Conservation (phyloP, 2,329 filamentous ascomycete genomes). For the Chrysoporthe deuterocubensis region DNA sequence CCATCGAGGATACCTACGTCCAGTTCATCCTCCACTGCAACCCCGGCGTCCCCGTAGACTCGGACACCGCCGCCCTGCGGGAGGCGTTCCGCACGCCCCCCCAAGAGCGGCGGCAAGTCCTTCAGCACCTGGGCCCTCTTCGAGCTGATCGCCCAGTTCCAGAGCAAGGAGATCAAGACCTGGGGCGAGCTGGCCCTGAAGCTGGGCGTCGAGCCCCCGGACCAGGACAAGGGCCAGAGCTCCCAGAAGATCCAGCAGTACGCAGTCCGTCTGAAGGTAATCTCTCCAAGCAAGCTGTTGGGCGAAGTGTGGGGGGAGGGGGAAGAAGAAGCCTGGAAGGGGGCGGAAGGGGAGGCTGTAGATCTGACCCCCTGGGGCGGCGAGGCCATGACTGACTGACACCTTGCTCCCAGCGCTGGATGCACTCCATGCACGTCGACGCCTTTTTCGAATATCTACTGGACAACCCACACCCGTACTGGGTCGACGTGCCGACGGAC, state of each 20-base stretch:
- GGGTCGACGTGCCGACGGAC: slow-evolving; percentile 71
- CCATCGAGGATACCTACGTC: slow-evolving; percentile 82
- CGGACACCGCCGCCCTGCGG: slow-evolving; percentile 71
- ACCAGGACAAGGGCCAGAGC: slow-evolving; percentile 81
- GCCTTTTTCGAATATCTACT: slow-evolving; percentile 92
- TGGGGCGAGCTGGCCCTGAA: slow-evolving; percentile 88
- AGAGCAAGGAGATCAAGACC: slow-evolving; percentile 84
- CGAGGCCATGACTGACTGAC: slow-evolving; percentile 9
- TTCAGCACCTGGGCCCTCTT: slow-evolving; percentile 81
- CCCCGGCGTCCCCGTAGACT: slow-evolving; percentile 72
- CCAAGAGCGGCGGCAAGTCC: slow-evolving; percentile 84
- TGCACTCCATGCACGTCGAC: slow-evolving; percentile 95
- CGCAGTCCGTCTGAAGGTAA: slow-evolving; percentile 85
- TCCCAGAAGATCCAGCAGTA: slow-evolving; percentile 95
- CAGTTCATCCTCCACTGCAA: slow-evolving; percentile 90
- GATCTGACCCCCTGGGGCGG: neutral
- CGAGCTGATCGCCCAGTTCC: slow-evolving; percentile 77
- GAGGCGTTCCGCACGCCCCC: slow-evolving; percentile 77
- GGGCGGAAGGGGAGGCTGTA: neutral
- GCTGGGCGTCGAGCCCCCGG: slow-evolving; percentile 86
- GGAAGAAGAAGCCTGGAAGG: neutral
- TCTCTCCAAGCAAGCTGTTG: neutral
- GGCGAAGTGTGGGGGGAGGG: neutral
- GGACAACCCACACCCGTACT: slow-evolving; percentile 78
- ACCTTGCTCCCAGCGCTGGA: slow-evolving; percentile 70